phyloP scores from a whole-genome alignment of 352 stramenopile genomes.

The Phytophthora parvispora region DNA sequence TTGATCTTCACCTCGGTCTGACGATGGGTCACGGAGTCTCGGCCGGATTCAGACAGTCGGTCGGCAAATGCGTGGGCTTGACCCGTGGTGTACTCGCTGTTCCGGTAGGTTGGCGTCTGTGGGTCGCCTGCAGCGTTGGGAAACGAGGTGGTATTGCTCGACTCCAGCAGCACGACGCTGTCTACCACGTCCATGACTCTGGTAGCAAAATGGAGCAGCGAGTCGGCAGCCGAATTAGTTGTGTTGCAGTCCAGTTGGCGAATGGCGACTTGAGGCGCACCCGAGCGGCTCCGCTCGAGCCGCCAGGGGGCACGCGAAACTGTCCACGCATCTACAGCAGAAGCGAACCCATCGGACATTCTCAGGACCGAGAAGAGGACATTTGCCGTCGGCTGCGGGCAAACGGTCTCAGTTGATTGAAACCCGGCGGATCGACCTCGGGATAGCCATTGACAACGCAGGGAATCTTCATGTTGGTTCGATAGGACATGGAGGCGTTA shows the following conservation, averaged over 20 bases:
- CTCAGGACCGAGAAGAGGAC: neutral
- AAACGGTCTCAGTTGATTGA: too few species aligned
- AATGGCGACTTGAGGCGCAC: neutral
- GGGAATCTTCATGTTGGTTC: too few species aligned
- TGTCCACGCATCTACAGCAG: neutral
- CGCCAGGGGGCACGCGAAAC: neutral
- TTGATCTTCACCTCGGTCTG: slow-evolving; percentile 74
- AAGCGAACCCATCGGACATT: neutral
- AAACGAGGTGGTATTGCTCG: neutral
- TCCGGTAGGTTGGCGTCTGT: slow-evolving; percentile 15
- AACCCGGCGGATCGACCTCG: too few species aligned
- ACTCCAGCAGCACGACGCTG: neutral
- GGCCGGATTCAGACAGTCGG: slow-evolving; percentile 13
- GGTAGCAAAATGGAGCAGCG: neutral
- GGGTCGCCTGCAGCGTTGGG: neutral
- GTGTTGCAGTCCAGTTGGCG: neutral
- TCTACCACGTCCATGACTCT: neutral
- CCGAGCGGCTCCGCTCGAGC: too few species aligned
- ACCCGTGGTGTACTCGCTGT: slow-evolving; percentile 30
- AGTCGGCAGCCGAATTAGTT: neutral
- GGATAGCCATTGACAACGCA: too few species aligned
- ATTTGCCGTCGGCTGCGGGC: too few species aligned
- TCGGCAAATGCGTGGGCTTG: slow-evolving; percentile 19
- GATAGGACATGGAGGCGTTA: too few species aligned
- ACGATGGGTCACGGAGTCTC: slow-evolving; percentile 11